A percentile compares a stretch with the other conserved stretches of the same genome.
phyloP scores from a whole-genome alignment of 805 yeast species.

The Monosporozyma siamensis region DNA sequence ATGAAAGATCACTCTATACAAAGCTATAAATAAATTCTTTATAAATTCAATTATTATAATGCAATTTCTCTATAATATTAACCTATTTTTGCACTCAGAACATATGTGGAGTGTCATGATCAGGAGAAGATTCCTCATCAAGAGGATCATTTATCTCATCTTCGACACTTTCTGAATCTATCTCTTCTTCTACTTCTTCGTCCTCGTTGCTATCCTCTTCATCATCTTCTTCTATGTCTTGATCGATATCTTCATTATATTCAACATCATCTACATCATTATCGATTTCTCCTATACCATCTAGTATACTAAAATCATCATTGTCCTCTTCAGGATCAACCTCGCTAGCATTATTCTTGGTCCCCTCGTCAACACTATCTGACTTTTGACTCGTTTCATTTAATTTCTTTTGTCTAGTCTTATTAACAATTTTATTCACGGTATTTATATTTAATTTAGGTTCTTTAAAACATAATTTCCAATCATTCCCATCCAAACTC shows the following conservation, averaged over 20 bases:
- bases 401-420: slow-evolving; percentile 3
- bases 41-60: neutral
- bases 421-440: neutral
- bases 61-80: no score
- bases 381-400: no score
- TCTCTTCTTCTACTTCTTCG: slow-evolving; percentile 12
- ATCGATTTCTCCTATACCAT: neutral
- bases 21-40: no score
- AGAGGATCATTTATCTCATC: slow-evolving; percentile 1
- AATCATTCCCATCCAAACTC: slow-evolving; percentile 1
- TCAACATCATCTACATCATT: slow-evolving; percentile 2
- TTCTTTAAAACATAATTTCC: slow-evolving; percentile 9
- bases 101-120: no score
- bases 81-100: no score
- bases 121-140: no score
- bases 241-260: slow-evolving; percentile 14
- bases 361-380: slow-evolving; percentile 8
- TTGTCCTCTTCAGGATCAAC: slow-evolving; percentile 18
- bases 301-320: slow-evolving; percentile 8
- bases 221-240: slow-evolving; percentile 12
- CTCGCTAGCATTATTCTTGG: no score
- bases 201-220: slow-evolving; percentile 8
- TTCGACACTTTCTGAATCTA: slow-evolving; percentile 7
- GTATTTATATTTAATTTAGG: slow-evolving; percentile 1
- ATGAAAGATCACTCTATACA: neutral